Evolutionary conservation across 176 grass and related monocot species (phyloP).

Genomic region (Chloris gayana): DNA sequence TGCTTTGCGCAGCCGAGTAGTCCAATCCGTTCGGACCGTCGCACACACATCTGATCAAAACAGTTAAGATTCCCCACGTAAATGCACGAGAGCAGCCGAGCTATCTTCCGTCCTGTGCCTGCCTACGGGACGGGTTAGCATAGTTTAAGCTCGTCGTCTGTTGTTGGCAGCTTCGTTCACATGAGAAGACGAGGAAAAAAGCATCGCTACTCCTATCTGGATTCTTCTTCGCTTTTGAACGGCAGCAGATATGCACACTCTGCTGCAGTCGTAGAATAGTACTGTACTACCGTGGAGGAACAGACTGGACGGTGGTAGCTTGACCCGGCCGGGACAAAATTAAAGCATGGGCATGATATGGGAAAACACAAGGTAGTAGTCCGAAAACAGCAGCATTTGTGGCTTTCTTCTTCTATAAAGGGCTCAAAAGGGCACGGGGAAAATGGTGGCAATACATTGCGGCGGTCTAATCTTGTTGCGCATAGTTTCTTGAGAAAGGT

Average conservation of each 20-base stretch:
- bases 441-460: not conserved
- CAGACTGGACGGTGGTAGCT: constrained; percentile 12
- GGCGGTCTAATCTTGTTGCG: constrained; percentile 24
- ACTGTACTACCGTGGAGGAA: not conserved
- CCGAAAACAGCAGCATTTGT: not conserved
- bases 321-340: not conserved
- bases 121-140: not conserved
- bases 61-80: constrained; percentile 37
- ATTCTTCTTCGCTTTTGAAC: not conserved
- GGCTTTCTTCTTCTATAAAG: not conserved
- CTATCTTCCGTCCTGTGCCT: not conserved
- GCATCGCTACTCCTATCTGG: not conserved
- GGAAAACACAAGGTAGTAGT: not conserved
- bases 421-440: not conserved
- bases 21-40: constrained; percentile 34
- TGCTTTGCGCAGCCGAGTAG: not conserved
- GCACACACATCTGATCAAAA: constrained; percentile 28
- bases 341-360: no score
- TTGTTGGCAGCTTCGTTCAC: not conserved
- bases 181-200: not conserved
- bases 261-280: not conserved
- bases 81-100: constrained; percentile 30
- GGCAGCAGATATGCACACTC: not conserved
- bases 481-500: constrained; percentile 53
- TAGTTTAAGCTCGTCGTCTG: not conserved